Conservation (phyloP, 108 stramenopile species). For the Nitzschia sp. region DNA sequence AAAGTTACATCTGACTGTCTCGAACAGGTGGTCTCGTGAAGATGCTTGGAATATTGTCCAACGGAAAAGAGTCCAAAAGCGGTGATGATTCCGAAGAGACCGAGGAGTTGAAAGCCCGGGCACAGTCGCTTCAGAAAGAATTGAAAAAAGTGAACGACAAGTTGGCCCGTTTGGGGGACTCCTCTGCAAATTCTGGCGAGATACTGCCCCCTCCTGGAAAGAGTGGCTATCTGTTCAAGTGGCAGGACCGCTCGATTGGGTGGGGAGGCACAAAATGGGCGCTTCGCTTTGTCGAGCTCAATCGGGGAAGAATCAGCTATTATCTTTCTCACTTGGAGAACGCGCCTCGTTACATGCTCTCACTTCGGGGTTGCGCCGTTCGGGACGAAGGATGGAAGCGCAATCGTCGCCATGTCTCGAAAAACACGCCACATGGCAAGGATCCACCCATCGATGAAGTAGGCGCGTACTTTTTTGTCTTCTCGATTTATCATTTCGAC, state of each 20-base stretch:
- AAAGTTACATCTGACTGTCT: too few species aligned
- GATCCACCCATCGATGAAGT: slow-evolving; percentile 39
- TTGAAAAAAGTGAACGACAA: slow-evolving; percentile 6
- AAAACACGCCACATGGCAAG: slow-evolving; percentile 4
- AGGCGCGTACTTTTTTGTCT: slow-evolving; percentile 80
- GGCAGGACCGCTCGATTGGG: slow-evolving; percentile 80
- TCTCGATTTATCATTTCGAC: slow-evolving; percentile 68
- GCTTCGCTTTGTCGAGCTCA: slow-evolving; percentile 63
- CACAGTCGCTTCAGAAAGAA: slow-evolving; percentile 4
- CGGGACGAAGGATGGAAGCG: slow-evolving; percentile 78
- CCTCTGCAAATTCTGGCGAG: not conserved
- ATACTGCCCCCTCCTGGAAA: slow-evolving; percentile 33
- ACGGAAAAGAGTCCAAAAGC: slow-evolving; percentile 4
- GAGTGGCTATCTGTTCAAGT: slow-evolving; percentile 71
- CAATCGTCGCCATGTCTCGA: slow-evolving; percentile 44
- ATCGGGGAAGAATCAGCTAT: slow-evolving; percentile 64
- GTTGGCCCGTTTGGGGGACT: slow-evolving; percentile 2
- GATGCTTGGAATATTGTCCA: not conserved
- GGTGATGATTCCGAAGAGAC: not conserved
- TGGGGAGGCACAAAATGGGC: slow-evolving; percentile 85
- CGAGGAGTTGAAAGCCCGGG: slow-evolving; percentile 7
- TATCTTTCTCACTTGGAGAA: slow-evolving; percentile 52
- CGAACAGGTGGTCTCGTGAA: too few species aligned
- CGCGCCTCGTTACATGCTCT: slow-evolving; percentile 60
- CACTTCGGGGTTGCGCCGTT: slow-evolving; percentile 77